phyloP scores from a whole-genome alignment of 2,329 filamentous ascomycete species.

The Myotisia sp. region DNA sequence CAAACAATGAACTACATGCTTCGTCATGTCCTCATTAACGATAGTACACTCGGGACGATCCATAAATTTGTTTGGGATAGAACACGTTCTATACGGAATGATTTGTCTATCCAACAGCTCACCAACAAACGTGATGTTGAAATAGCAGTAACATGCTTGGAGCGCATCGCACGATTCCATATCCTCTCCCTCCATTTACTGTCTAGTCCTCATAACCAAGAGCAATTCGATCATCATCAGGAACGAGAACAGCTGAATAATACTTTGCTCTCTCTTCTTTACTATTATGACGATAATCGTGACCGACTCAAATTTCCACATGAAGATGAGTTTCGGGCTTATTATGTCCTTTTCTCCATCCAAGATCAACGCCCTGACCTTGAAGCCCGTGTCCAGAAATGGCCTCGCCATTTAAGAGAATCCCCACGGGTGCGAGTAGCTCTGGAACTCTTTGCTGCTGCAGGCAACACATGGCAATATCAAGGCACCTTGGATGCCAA shows the following conservation, averaged over 20 bases:
- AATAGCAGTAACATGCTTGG: conserved; percentile 46
- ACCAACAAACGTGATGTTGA: conserved; percentile 42
- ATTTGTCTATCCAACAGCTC: conserved; percentile 49
- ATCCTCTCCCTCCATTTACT: conserved; percentile 48
- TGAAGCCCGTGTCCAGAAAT: conserved; percentile 44
- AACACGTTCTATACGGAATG: conserved; percentile 49
- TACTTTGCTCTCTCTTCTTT: conserved; percentile 46
- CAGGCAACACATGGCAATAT: conserved; percentile 38
- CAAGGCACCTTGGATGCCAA: conserved; percentile 39
- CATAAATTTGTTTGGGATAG: conserved; percentile 54
- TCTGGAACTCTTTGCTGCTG: conserved; percentile 42
- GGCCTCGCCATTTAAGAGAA: conserved; percentile 37
- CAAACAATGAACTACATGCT: conserved; percentile 36
- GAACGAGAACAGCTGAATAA: conserved; percentile 52
- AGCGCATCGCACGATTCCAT: conserved; percentile 50
- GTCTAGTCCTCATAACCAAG: conserved; percentile 36
- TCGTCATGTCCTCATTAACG: conserved; percentile 38
- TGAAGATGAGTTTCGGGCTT: conserved; percentile 50
- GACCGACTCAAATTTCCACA: conserved; percentile 39
- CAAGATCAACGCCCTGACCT: conserved; percentile 39
- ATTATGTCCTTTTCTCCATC: conserved; percentile 45
- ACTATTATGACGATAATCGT: conserved; percentile 45
- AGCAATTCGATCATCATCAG: conserved; percentile 43
- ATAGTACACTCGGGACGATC: conserved; percentile 36
- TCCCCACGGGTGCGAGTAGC: conserved; percentile 43